Percentiles rank a stretch among this genome's conserved stretches.
Conservation (phyloP, 2,329 filamentous ascomycete species). For the Sclerotinia subarctica region DNA sequence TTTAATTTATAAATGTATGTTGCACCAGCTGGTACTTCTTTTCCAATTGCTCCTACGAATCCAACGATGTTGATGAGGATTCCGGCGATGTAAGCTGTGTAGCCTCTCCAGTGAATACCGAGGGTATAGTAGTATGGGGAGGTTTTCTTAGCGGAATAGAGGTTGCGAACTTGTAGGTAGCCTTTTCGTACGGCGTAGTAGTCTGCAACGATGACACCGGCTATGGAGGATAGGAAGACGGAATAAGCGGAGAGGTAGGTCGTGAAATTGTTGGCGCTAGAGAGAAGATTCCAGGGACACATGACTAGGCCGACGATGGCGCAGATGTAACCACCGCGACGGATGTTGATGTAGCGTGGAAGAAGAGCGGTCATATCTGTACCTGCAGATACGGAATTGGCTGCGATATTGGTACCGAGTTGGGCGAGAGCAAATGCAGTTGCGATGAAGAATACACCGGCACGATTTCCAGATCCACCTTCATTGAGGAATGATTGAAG, state of each 20-base stretch:
- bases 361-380: constrained; percentile 79
- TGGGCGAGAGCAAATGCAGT: constrained; percentile 73
- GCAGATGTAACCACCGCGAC: constrained; percentile 83
- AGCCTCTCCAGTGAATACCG: constrained; percentile 81
- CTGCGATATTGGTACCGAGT: constrained; percentile 82
- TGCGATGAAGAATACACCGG: constrained; percentile 73
- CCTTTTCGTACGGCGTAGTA: constrained; percentile 85
- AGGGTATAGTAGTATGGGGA: constrained; percentile 71
- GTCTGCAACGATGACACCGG: constrained; percentile 84
- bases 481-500: constrained; percentile 66
- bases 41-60: constrained; percentile 77
- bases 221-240: constrained; percentile 90
- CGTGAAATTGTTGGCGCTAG: constrained; percentile 75
- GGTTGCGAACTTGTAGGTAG: constrained; percentile 72
- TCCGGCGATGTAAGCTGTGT: constrained; percentile 75
- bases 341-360: constrained; percentile 78
- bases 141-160: constrained; percentile 68
- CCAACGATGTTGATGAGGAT: constrained; percentile 90
- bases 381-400: constrained; percentile 74
- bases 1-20: constrained; percentile 87
- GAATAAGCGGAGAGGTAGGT: constrained; percentile 90
- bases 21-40: constrained; percentile 69
- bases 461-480: constrained; percentile 64
- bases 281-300: constrained; percentile 81
- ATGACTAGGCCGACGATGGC: constrained; percentile 76